Evolutionary conservation across 2,329 filamentous ascomycete genomes (phyloP).

Genomic region (Dactylellina leptospora): DNA sequence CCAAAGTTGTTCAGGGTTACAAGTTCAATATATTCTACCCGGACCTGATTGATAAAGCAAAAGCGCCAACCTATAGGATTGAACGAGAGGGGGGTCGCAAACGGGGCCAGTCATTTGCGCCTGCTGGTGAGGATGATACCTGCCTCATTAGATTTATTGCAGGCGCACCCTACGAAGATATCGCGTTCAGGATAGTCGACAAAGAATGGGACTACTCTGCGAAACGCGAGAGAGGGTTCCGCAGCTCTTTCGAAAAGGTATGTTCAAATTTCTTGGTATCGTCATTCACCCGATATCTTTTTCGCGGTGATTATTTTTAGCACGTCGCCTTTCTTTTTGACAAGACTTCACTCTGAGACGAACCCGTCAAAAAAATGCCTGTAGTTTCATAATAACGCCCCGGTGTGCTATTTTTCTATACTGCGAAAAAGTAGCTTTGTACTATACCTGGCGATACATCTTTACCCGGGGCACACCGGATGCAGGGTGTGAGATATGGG

Average conservation of each 20-base stretch:
- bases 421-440: conserved; percentile 4
- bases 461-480: conserved; percentile 4
- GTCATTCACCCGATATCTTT: conserved; percentile 32
- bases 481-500: background rate
- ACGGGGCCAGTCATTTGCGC: conserved; percentile 88
- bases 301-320: conserved; percentile 20
- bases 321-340: background rate
- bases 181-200: conserved; percentile 96
- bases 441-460: conserved; percentile 1
- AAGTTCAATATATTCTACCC: conserved; percentile 99
- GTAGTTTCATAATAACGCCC: conserved; percentile 2
- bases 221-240: conserved; percentile 92
- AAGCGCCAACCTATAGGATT: conserved; percentile 94
- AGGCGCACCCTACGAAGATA: conserved; percentile 93
- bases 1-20: conserved; percentile 98
- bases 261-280: conserved; percentile 57
- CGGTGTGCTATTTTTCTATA: background rate
- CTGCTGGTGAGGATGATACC: conserved; percentile 94
- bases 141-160: conserved; percentile 96
- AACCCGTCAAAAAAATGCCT: background rate
- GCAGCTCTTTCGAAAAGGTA: conserved; percentile 97
- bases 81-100: conserved; percentile 90
- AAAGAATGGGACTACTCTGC: conserved; percentile 99
- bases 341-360: background rate
- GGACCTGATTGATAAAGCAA: conserved; percentile 91